A percentile compares a stretch with the other conserved stretches of the same genome.
Evolutionary conservation across 1,139 yeast species (phyloP).

Genomic region (Candida sanyaensis): DNA sequence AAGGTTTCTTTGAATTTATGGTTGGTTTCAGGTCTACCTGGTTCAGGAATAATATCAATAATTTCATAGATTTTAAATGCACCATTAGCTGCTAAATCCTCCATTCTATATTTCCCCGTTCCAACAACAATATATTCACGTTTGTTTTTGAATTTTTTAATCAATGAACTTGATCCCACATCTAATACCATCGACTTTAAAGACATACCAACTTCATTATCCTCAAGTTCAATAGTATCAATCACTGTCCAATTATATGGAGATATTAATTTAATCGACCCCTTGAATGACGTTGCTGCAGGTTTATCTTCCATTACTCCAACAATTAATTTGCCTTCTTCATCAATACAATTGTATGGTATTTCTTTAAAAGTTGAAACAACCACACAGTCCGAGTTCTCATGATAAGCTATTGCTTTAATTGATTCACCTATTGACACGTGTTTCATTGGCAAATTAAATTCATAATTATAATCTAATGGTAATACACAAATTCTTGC

Average conservation of each 20-base stretch:
- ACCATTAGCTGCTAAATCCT: slow-evolving; percentile 83
- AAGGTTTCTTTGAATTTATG: slow-evolving; percentile 77
- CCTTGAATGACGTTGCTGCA: slow-evolving; percentile 56
- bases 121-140: slow-evolving; percentile 80
- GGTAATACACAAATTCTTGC: slow-evolving; percentile 72
- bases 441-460: slow-evolving; percentile 61
- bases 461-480: slow-evolving; percentile 55
- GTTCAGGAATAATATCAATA: slow-evolving; percentile 87
- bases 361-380: slow-evolving; percentile 63
- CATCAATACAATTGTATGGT: slow-evolving; percentile 71
- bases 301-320: slow-evolving; percentile 54
- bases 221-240: slow-evolving; percentile 66
- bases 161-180: slow-evolving; percentile 31
- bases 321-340: slow-evolving; percentile 66
- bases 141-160: slow-evolving; percentile 52
- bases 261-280: slow-evolving; percentile 66
- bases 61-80: slow-evolving; percentile 73
- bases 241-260: slow-evolving; percentile 78
- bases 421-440: slow-evolving; percentile 63
- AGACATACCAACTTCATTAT: slow-evolving; percentile 65
- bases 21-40: slow-evolving; percentile 82
- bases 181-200: slow-evolving; percentile 63
- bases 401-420: slow-evolving; percentile 72
- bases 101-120: slow-evolving; percentile 74
- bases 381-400: slow-evolving; percentile 62